These are phyloP conservation scores for Colletotrichum abscissum DNA, from an alignment of 2,329 filamentous ascomycete genomes.

Conservation along the genomic window DNA sequence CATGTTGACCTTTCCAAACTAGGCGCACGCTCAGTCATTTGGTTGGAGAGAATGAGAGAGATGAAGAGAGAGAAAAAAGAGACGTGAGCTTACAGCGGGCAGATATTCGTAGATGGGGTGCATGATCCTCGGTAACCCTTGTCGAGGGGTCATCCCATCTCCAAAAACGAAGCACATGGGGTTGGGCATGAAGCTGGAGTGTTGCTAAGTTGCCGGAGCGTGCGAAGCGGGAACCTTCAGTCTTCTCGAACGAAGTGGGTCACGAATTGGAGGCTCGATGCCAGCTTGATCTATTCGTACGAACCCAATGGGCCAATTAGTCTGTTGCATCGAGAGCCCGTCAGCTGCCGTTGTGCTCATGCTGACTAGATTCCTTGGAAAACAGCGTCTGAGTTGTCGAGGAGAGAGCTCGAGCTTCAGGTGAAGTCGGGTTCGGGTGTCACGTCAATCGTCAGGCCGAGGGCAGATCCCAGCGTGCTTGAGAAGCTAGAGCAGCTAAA, in stretches of 20 bases:
- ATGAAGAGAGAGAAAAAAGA: background rate
- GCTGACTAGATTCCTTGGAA: background rate
- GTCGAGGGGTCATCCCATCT: slow-evolving; percentile 16
- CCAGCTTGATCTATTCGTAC: slow-evolving; percentile 4
- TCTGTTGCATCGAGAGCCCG: background rate
- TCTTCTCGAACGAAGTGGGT: slow-evolving; percentile 25
- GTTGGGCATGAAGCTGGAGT: slow-evolving; percentile 25
- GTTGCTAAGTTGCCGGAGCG: background rate
- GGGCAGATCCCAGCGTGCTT: slow-evolving; percentile 6
- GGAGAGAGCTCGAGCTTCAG: background rate
- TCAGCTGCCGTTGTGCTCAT: background rate
- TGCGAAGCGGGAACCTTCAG: slow-evolving; percentile 1
- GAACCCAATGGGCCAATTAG: background rate
- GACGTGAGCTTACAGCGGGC: background rate
- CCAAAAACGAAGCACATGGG: slow-evolving; percentile 6
- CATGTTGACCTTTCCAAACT: background rate
- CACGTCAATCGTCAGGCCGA: background rate
- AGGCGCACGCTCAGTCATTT: background rate
- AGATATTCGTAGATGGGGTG: slow-evolving; percentile 1
- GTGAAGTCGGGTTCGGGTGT: background rate
- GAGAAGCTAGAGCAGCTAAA: slow-evolving; percentile 12
- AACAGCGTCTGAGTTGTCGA: background rate
- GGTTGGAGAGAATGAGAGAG: background rate
- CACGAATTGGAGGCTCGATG: slow-evolving; percentile 24
- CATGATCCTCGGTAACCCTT: slow-evolving; percentile 22